These are phyloP conservation scores for Gentiana straminea DNA, from an alignment of 257 asterid species.

Conservation along the genomic window DNA sequence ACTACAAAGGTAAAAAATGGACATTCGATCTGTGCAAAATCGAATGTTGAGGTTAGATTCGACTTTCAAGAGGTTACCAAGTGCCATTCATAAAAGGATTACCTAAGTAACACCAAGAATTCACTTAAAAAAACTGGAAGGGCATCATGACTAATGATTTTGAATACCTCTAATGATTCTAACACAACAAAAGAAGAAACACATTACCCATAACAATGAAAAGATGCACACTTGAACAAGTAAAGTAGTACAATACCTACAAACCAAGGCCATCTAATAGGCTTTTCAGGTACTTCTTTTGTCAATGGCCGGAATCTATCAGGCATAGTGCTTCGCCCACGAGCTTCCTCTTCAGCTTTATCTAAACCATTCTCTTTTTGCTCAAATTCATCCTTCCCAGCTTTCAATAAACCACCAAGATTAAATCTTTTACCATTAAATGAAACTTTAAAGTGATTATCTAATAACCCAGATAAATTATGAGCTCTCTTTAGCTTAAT, in stretches of 20 bases:
- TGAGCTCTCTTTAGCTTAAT: slow-evolving; percentile 18
- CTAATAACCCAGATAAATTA: slow-evolving; percentile 18
- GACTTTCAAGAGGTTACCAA: too few species aligned
- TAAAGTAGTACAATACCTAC: slow-evolving; percentile 28
- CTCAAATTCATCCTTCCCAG: slow-evolving; percentile 26
- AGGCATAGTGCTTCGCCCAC: slow-evolving; percentile 78
- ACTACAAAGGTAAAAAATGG: too few species aligned
- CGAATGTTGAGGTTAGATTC: too few species aligned
- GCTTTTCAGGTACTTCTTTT: slow-evolving; percentile 73
- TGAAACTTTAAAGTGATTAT: slow-evolving; percentile 16
- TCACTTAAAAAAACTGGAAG: too few species aligned
- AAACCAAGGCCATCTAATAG: slow-evolving; percentile 74
- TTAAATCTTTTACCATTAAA: slow-evolving; percentile 9
- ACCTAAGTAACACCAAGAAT: too few species aligned
- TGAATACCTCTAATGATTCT: too few species aligned
- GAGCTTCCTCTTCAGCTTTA: slow-evolving; percentile 37
- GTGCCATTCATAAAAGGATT: too few species aligned
- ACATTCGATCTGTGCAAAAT: too few species aligned
- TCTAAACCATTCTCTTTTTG: slow-evolving; percentile 8
- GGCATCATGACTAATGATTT: too few species aligned
- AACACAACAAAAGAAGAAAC: too few species aligned
- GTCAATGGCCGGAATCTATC: slow-evolving; percentile 68
- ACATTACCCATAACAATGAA: too few species aligned
- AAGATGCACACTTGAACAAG: too few species aligned
- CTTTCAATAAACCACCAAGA: slow-evolving; percentile 24